These are phyloP conservation scores for Podila clonocystis DNA, from an alignment of 192 early-diverging fungal genomes.

Conservation along the genomic window DNA sequence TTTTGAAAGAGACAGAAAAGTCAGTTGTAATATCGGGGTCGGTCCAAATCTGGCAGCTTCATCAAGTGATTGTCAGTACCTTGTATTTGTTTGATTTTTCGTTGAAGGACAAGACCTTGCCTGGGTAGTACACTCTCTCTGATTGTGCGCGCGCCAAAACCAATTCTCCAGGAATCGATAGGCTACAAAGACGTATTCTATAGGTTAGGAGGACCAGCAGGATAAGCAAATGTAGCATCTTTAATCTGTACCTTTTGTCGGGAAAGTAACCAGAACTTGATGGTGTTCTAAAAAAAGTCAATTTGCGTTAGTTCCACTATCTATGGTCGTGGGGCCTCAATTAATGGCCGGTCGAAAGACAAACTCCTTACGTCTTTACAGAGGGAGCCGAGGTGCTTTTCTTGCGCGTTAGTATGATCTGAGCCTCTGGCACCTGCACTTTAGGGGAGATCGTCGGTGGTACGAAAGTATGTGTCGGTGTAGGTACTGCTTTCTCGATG, in stretches of 20 bases:
- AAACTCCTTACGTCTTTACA: no score
- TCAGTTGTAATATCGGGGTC: not conserved
- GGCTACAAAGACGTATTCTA: conserved; percentile 5
- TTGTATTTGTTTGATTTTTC: conserved; percentile 46
- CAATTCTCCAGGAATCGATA: conserved; percentile 39
- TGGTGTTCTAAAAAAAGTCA: not conserved
- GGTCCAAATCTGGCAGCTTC: not conserved
- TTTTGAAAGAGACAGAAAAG: not conserved
- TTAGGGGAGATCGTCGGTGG: not conserved
- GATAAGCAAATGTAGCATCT: no score
- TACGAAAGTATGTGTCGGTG: not conserved
- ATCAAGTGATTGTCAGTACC: conserved; percentile 1
- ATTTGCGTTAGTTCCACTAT: no score
- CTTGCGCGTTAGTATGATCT: no score
- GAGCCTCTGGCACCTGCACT: no score
- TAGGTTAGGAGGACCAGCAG: not conserved
- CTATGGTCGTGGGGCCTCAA: not conserved
- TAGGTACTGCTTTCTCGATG: not conserved
- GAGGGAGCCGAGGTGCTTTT: no score
- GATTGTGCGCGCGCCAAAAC: conserved; percentile 19
- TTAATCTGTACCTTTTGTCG: no score
- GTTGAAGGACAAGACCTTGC: conserved; percentile 24
- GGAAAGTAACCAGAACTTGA: not conserved
- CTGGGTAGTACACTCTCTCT: conserved; percentile 34
- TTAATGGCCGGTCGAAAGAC: not conserved